phyloP scores from a whole-genome alignment of 2,329 filamentous ascomycete genomes.

The Chaetomiaceae sp. region DNA sequence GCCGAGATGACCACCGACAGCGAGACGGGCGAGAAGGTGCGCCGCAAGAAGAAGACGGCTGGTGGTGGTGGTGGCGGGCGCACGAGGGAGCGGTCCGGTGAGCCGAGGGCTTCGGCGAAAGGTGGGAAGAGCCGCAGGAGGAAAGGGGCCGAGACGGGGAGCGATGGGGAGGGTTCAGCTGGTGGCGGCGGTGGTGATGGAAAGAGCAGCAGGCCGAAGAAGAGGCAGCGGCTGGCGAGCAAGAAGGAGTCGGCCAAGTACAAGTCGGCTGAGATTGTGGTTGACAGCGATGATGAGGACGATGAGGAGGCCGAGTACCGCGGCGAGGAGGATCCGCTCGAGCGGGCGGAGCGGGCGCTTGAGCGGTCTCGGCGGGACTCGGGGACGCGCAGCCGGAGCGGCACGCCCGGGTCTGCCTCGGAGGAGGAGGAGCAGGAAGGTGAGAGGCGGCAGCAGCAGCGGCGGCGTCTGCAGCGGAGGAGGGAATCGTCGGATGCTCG shows the following conservation, averaged over 20 bases:
- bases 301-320: slow-evolving; percentile 27
- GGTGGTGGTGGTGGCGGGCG: no score
- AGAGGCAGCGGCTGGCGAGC: slow-evolving; percentile 51
- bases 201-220: slow-evolving; percentile 52
- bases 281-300: slow-evolving; percentile 57
- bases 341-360: slow-evolving; percentile 27
- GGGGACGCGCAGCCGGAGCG: slow-evolving; percentile 28
- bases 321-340: slow-evolving; percentile 31
- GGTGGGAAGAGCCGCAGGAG: slow-evolving; percentile 48
- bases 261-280: slow-evolving; percentile 80
- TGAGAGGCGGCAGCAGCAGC: slow-evolving; percentile 19
- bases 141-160: slow-evolving; percentile 37
- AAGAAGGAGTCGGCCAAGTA: slow-evolving; percentile 58
- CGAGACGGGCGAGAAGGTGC: slow-evolving; percentile 75
- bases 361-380: slow-evolving; percentile 18
- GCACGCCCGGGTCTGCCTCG: slow-evolving; percentile 5
- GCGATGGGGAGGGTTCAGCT: slow-evolving; percentile 30
- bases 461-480: slow-evolving; percentile 18
- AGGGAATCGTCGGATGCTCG: slow-evolving; percentile 21
- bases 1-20: slow-evolving; percentile 76
- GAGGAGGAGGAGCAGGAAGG: slow-evolving; percentile 15
- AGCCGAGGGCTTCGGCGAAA: slow-evolving; percentile 23
- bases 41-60: slow-evolving; percentile 68
- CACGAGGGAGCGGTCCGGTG: slow-evolving; percentile 30
- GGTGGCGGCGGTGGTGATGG: slow-evolving; percentile 43